phyloP scores from a whole-genome alignment of 2,329 filamentous ascomycete species.

The Ceratocystiopsis sp. region DNA sequence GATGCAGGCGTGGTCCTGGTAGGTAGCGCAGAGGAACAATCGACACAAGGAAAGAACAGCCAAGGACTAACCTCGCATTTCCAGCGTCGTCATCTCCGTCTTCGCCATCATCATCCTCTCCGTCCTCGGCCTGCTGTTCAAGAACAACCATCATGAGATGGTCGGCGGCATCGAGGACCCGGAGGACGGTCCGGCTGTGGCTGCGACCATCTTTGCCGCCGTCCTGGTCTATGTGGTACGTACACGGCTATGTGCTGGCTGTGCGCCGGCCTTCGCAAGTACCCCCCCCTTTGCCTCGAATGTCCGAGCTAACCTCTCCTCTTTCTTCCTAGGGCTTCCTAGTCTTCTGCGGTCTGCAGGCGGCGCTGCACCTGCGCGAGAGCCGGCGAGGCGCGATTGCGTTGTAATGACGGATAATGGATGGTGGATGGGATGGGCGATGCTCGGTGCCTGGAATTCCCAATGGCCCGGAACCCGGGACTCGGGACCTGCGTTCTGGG shows the following conservation, averaged over 20 bases:
- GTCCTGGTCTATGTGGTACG: constrained; percentile 80
- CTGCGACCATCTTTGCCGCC: constrained; percentile 70
- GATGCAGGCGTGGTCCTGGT: constrained; percentile 93
- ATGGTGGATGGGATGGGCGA: no score
- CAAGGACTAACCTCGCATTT: neutral
- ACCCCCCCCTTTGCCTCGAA: neutral
- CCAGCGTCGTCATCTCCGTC: constrained; percentile 54
- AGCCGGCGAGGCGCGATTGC: constrained; percentile 72
- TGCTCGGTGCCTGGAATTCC: no score
- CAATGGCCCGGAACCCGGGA: no score
- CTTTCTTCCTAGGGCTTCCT: constrained; percentile 52
- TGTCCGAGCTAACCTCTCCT: no score
- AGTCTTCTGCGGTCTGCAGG: constrained; percentile 81
- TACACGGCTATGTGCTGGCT: constrained; percentile 11
- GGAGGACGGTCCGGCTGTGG: constrained; percentile 58
- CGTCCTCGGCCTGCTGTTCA: constrained; percentile 53
- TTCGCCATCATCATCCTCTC: constrained; percentile 50
- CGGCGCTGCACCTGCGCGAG: constrained; percentile 68
- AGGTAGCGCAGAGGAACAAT: constrained; percentile 19
- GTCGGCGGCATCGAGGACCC: constrained; percentile 59
- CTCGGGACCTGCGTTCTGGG: no score
- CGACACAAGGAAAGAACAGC: neutral
- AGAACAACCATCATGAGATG: constrained; percentile 65
- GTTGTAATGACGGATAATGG: constrained; percentile 24
- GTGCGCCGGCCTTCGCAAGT: neutral